Evolutionary conservation across 768 basidiomycete species (phyloP).

Genomic region (Mrakia frigida): DNA sequence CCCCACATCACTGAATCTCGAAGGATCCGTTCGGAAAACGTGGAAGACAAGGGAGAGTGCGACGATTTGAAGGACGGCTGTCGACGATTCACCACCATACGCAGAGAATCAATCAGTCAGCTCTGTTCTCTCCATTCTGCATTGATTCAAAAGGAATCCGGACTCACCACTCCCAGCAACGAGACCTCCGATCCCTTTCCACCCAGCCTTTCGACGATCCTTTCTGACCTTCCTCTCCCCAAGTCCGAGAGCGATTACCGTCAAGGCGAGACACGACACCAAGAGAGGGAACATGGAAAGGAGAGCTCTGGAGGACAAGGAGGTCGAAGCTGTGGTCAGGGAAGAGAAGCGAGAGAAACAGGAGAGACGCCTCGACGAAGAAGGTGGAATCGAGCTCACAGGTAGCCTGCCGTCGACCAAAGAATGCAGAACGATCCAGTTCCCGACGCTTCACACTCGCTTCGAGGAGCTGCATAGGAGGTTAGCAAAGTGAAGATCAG

Average conservation of each 20-base stretch:
- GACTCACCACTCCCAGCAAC: constrained; percentile 32
- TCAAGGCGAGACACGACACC: constrained; percentile 30
- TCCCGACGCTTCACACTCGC: constrained; percentile 15
- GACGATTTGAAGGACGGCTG: constrained; percentile 16
- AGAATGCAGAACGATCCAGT: constrained; percentile 12
- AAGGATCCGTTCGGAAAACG: constrained; percentile 1
- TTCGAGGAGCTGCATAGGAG: neutral
- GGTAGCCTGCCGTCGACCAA: constrained; percentile 29
- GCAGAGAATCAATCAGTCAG: neutral
- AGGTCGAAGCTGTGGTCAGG: neutral
- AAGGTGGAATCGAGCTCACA: neutral
- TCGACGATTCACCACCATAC: neutral
- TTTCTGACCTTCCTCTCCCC: constrained; percentile 22
- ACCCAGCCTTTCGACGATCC: constrained; percentile 10
- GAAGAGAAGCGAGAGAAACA: neutral
- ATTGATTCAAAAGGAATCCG: constrained; percentile 43
- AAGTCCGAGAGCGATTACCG: constrained; percentile 12
- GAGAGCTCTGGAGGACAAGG: neutral
- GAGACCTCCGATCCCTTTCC: constrained; percentile 31
- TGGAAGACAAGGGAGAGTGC: constrained; percentile 11
- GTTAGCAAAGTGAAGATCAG: too few species aligned
- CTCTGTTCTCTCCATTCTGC: constrained; percentile 49
- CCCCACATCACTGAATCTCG: neutral
- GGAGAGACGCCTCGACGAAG: too few species aligned
- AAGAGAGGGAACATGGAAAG: constrained; percentile 42